Percentiles rank a stretch among this genome's conserved stretches.
These are phyloP conservation scores for Coniochaeta ligniaria DNA, from an alignment of 2,329 filamentous ascomycete genomes.

Conservation along the genomic window DNA sequence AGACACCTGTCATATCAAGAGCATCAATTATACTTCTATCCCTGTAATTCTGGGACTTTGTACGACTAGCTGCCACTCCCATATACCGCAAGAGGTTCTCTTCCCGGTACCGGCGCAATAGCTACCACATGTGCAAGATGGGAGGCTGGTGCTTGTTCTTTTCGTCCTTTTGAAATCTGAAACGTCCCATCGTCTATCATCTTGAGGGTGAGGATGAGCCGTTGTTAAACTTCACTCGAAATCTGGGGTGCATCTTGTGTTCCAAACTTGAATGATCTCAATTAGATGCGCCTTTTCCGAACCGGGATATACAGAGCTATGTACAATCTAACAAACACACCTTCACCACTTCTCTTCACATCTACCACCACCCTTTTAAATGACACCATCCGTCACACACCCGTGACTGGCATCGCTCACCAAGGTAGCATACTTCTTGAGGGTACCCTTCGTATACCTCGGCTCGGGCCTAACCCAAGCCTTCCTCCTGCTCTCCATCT, in stretches of 20 bases:
- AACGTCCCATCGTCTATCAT: no score
- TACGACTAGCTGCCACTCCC: no score
- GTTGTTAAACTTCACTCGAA: no score
- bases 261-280: background rate
- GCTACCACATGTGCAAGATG: no score
- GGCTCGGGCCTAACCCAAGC: slow-evolving; percentile 56
- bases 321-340: background rate
- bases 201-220: no score
- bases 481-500: slow-evolving; percentile 49
- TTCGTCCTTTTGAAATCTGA: no score
- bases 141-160: no score
- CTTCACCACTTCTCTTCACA: background rate
- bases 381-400: slow-evolving; percentile 44
- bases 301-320: slow-evolving; percentile 2
- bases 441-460: slow-evolving; percentile 54
- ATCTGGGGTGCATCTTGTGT: no score
- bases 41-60: no score
- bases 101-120: no score
- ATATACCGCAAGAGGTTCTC: no score
- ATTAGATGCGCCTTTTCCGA: slow-evolving; percentile 1
- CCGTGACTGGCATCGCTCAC: slow-evolving; percentile 54
- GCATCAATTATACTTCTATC: background rate
- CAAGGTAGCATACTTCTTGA: slow-evolving; percentile 61
- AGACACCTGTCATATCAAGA: background rate
- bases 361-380: slow-evolving; percentile 2